Conservation (phyloP, 495 filamentous ascomycete genomes). For the Penicillium bialowiezense region DNA sequence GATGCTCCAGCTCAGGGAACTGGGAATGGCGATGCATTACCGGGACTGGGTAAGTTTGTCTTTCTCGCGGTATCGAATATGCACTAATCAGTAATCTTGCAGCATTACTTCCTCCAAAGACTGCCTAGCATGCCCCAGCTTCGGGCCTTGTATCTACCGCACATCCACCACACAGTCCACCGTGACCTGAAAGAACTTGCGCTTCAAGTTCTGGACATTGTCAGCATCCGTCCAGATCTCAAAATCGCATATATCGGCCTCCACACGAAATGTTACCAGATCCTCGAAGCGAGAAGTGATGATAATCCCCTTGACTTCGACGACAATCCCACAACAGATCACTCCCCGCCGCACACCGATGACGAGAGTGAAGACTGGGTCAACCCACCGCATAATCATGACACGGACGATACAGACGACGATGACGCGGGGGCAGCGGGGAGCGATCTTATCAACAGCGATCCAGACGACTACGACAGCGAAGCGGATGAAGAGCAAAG, state of each 20-base stretch:
- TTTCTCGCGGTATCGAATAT: neutral
- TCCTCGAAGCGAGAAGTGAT: slow-evolving; percentile 63
- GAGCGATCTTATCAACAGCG: slow-evolving; percentile 33
- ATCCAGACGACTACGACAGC: slow-evolving; percentile 51
- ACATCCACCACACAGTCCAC: slow-evolving; percentile 65
- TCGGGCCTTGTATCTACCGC: slow-evolving; percentile 73
- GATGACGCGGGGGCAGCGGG: slow-evolving; percentile 48
- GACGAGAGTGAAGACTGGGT: slow-evolving; percentile 39
- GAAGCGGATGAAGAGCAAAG: slow-evolving; percentile 49
- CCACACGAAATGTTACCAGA: slow-evolving; percentile 80
- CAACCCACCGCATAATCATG: slow-evolving; percentile 34
- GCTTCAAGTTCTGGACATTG: slow-evolving; percentile 77
- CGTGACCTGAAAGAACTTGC: slow-evolving; percentile 69
- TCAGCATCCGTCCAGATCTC: slow-evolving; percentile 81
- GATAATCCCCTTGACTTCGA: slow-evolving; percentile 39
- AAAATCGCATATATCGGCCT: slow-evolving; percentile 84
- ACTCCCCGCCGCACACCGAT: slow-evolving; percentile 31
- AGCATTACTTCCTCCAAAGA: slow-evolving; percentile 87
- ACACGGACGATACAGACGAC: slow-evolving; percentile 45
- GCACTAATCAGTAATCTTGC: neutral
- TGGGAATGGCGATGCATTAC: slow-evolving; percentile 75
- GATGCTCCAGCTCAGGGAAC: slow-evolving; percentile 72
- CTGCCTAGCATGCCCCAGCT: slow-evolving; percentile 75
- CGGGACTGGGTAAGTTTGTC: slow-evolving; percentile 74
- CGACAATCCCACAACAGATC: slow-evolving; percentile 31